A percentile compares a stretch with the other conserved stretches of the same genome.
Evolutionary conservation across 148 eudicot genomes (phyloP).

Genomic region (Cornus suecica): DNA sequence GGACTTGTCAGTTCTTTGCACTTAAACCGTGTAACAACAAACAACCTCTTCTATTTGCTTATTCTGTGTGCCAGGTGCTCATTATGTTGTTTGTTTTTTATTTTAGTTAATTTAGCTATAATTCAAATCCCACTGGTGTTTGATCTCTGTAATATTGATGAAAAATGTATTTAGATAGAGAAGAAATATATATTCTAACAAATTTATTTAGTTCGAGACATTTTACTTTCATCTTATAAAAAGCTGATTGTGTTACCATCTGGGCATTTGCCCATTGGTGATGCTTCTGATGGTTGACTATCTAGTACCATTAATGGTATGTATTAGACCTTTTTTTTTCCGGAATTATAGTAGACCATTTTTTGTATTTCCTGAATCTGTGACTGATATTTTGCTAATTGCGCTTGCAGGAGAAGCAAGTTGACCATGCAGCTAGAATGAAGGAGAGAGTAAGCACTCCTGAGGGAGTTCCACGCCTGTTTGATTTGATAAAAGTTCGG

Average conservation of each 20-base stretch:
- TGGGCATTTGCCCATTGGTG: too few species aligned
- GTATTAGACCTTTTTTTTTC: neutral
- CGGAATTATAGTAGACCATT: too few species aligned
- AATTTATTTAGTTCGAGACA: neutral
- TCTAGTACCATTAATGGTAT: neutral
- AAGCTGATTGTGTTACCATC: too few species aligned
- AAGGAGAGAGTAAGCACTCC: slow-evolving; percentile 73
- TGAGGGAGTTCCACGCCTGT: slow-evolving; percentile 89
- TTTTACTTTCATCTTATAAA: too few species aligned
- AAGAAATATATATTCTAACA: neutral
- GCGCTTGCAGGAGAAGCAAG: slow-evolving; percentile 82
- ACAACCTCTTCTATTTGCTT: neutral
- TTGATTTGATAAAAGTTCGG: slow-evolving; percentile 75
- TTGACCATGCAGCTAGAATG: slow-evolving; percentile 50
- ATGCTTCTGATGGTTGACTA: neutral
- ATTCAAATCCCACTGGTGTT: neutral
- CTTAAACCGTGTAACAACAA: neutral
- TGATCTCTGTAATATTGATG: neutral
- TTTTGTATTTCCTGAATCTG: neutral
- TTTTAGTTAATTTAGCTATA: too few species aligned
- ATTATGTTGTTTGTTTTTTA: neutral
- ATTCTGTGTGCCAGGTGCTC: neutral
- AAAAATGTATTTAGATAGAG: neutral
- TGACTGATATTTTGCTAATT: slow-evolving; percentile 7
- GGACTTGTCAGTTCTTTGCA: neutral